Evolutionary conservation across 1,284 basidiomycete genomes (phyloP).

Genomic region (Pseudozyma hubeiensis): DNA sequence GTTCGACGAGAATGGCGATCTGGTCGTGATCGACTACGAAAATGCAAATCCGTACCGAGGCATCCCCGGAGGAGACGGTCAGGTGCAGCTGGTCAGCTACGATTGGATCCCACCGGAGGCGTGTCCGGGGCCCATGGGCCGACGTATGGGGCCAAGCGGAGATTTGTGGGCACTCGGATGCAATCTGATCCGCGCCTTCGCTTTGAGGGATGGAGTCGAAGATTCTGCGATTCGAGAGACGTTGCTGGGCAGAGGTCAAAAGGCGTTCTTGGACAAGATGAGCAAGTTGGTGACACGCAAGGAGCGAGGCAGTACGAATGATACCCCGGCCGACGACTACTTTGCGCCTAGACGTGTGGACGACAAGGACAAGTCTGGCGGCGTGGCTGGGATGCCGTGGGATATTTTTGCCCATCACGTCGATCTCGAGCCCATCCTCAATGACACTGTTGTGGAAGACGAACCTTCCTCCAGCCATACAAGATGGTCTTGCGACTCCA

Average conservation of each 20-base stretch:
- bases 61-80: constrained; percentile 59
- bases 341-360: constrained; percentile 17
- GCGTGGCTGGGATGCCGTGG: constrained; percentile 21
- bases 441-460: constrained; percentile 18
- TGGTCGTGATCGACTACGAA: constrained; percentile 67
- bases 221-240: constrained; percentile 55
- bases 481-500: background rate
- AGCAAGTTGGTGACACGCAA: constrained; percentile 24
- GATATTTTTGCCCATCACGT: constrained; percentile 32
- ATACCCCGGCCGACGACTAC: constrained; percentile 15
- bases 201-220: constrained; percentile 63
- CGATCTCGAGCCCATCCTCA: constrained; percentile 37
- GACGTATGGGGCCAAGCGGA: constrained; percentile 62
- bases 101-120: constrained; percentile 67
- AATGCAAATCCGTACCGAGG: constrained; percentile 66
- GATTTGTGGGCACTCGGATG: constrained; percentile 66
- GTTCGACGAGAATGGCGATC: constrained; percentile 56
- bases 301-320: background rate
- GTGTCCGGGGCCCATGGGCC: constrained; percentile 51
- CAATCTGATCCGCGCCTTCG: constrained; percentile 64
- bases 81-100: constrained; percentile 61
- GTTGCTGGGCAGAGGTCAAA: constrained; percentile 56
- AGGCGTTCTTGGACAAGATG: constrained; percentile 52
- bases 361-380: background rate
- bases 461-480: background rate